phyloP scores from a whole-genome alignment of 1,284 basidiomycete genomes.

The Sporisorium exsertum region DNA sequence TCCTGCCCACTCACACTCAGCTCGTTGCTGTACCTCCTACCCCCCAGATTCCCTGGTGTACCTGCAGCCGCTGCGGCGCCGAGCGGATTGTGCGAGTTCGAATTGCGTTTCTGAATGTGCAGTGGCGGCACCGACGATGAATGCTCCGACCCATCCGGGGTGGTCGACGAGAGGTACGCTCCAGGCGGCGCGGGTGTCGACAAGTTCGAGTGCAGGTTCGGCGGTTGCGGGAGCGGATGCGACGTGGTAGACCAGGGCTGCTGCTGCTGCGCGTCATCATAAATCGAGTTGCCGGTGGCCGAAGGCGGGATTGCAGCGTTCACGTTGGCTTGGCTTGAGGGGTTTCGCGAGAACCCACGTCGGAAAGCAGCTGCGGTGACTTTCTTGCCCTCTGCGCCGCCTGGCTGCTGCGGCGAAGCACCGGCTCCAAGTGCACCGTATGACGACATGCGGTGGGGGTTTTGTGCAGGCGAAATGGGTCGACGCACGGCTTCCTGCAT shows the following conservation, averaged over 20 bases:
- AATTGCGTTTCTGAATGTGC: slow-evolving; percentile 51
- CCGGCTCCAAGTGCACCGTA: slow-evolving; percentile 32
- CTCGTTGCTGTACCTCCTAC: slow-evolving; percentile 32
- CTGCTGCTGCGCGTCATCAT: slow-evolving; percentile 16
- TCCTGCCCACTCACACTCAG: slow-evolving; percentile 21
- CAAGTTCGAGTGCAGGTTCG: slow-evolving; percentile 15
- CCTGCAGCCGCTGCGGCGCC: slow-evolving; percentile 35
- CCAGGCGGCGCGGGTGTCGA: slow-evolving; percentile 27
- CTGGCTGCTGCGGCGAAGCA: neutral
- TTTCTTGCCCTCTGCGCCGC: slow-evolving; percentile 54
- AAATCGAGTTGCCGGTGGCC: slow-evolving; percentile 2
- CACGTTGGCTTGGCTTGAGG: slow-evolving; percentile 44
- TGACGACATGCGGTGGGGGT: slow-evolving; percentile 19
- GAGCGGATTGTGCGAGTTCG: slow-evolving; percentile 24
- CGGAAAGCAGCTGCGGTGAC: slow-evolving; percentile 64
- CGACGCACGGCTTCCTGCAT: slow-evolving; percentile 56
- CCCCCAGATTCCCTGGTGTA: slow-evolving; percentile 25
- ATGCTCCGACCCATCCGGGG: slow-evolving; percentile 18
- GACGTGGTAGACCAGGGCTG: neutral
- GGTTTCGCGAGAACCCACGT: slow-evolving; percentile 54
- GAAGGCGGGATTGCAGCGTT: neutral
- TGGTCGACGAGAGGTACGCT: slow-evolving; percentile 15
- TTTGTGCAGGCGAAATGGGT: slow-evolving; percentile 39
- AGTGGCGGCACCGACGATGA: slow-evolving; percentile 28
- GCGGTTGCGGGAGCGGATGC: slow-evolving; percentile 29